These are phyloP conservation scores for Lentinus tigrinus DNA, from an alignment of 768 basidiomycete species.

Conservation along the genomic window DNA sequence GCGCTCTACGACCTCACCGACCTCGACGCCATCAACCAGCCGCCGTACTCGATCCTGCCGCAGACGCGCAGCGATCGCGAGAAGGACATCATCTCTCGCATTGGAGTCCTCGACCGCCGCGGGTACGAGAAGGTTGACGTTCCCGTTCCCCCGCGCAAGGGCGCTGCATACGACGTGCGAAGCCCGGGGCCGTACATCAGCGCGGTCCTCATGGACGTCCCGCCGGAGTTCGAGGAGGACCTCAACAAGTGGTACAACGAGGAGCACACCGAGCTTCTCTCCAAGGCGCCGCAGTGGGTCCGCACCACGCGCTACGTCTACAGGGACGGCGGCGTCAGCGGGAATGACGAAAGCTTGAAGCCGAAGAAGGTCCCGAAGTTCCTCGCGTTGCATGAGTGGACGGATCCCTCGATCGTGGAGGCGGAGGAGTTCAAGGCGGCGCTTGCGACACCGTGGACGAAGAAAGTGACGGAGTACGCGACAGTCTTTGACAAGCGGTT, in stretches of 20 bases:
- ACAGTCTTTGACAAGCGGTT: slow-evolving; percentile 33
- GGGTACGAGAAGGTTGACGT: slow-evolving; percentile 25
- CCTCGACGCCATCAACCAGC: neutral
- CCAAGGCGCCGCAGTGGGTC: slow-evolving; percentile 42
- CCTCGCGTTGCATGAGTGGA: slow-evolving; percentile 46
- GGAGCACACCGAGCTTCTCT: slow-evolving; percentile 36
- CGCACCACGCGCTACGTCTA: slow-evolving; percentile 43
- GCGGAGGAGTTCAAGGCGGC: slow-evolving; percentile 39
- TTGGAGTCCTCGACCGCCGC: slow-evolving; percentile 36
- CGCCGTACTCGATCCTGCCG: slow-evolving; percentile 35
- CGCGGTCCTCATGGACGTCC: slow-evolving; percentile 25
- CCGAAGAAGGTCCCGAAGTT: slow-evolving; percentile 30
- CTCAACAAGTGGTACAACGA: slow-evolving; percentile 32
- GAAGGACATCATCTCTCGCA: slow-evolving; percentile 29
- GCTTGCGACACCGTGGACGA: slow-evolving; percentile 44
- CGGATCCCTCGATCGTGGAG: slow-evolving; percentile 30
- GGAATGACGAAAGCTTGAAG: slow-evolving; percentile 13
- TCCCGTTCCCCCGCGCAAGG: neutral
- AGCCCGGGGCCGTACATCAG: slow-evolving; percentile 25
- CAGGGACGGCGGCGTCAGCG: slow-evolving; percentile 23
- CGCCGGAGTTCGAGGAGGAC: slow-evolving; percentile 26
- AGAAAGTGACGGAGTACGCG: slow-evolving; percentile 35
- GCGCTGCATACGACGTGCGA: slow-evolving; percentile 16
- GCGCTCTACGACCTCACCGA: slow-evolving; percentile 27
- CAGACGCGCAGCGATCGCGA: slow-evolving; percentile 38